Evolutionary conservation across 805 yeast species (phyloP).

Genomic region (Sugiyamaella chiloensis): DNA sequence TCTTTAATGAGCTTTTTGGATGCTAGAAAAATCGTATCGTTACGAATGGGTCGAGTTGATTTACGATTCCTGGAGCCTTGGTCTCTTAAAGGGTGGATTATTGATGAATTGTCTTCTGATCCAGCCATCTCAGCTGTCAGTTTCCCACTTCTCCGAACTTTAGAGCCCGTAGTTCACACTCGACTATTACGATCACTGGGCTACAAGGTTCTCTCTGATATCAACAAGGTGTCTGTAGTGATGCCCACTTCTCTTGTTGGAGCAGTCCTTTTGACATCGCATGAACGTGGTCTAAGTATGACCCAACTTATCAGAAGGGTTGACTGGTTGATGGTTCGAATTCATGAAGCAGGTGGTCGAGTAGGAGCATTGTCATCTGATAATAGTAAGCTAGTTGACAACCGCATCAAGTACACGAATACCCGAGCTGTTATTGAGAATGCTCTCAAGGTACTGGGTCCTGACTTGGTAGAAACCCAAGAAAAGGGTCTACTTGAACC

Average conservation of each 20-base stretch:
- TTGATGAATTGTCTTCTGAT: conserved; percentile 28
- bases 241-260: conserved; percentile 57
- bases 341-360: conserved; percentile 38
- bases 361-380: conserved; percentile 36
- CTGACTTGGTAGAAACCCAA: conserved; percentile 35
- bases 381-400: conserved; percentile 16
- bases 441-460: conserved; percentile 39
- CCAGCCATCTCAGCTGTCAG: conserved; percentile 7
- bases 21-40: conserved; percentile 33
- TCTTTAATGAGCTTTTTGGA: conserved; percentile 40
- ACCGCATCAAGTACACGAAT: conserved; percentile 17
- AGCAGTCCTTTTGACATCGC: conserved; percentile 38
- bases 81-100: conserved; percentile 36
- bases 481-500: conserved; percentile 36
- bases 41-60: conserved; percentile 40
- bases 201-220: conserved; percentile 50
- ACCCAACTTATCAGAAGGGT: conserved; percentile 36
- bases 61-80: conserved; percentile 41
- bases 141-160: conserved; percentile 13
- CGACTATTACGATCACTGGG: conserved; percentile 48
- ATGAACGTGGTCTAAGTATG: conserved; percentile 39
- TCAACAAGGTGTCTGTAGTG: conserved; percentile 48
- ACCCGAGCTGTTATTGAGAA: conserved; percentile 36
- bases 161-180: conserved; percentile 18
- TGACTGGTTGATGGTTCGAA: conserved; percentile 34